These are phyloP conservation scores for Haematococcus sp. DNA, from an alignment of 139 green algal genomes.

Conservation along the genomic window DNA sequence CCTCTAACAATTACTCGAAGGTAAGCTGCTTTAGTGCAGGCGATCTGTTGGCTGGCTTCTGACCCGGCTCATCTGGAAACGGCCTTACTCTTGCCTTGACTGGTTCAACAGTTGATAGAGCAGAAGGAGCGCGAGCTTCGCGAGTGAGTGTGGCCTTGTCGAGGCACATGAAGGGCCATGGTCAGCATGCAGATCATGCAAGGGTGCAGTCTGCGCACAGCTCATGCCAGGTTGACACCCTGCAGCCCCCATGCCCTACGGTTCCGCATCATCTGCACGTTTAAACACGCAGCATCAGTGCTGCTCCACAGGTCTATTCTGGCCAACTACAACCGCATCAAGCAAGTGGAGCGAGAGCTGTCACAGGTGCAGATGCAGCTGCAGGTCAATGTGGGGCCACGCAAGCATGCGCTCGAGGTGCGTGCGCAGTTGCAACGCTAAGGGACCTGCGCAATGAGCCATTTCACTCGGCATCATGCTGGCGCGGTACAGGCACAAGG, in stretches of 20 bases:
- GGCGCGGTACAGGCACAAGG: background rate
- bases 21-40: too few relatives aligned
- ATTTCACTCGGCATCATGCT: background rate
- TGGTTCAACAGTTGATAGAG: conserved; percentile 43
- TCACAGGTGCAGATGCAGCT: conserved; percentile 52
- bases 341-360: conserved; percentile 57
- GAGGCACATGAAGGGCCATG: background rate
- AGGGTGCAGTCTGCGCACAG: too few relatives aligned
- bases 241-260: too few relatives aligned
- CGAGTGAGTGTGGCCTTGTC: conserved; percentile 31
- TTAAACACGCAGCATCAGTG: too few relatives aligned
- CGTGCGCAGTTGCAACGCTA: too few relatives aligned
- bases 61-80: background rate
- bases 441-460: too few relatives aligned
- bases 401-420: conserved; percentile 50
- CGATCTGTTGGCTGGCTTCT: too few relatives aligned
- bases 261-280: too few relatives aligned
- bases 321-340: conserved; percentile 52
- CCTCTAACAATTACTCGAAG: too few relatives aligned
- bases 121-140: conserved; percentile 54
- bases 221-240: background rate
- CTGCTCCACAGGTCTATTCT: conserved; percentile 52
- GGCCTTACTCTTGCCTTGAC: background rate
- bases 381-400: conserved; percentile 55
- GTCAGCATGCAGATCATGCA: background rate